Base-by-base conservation (phyloP, 2,329 filamentous ascomycete genomes). In the Ophiostoma angusticollis region DNA sequence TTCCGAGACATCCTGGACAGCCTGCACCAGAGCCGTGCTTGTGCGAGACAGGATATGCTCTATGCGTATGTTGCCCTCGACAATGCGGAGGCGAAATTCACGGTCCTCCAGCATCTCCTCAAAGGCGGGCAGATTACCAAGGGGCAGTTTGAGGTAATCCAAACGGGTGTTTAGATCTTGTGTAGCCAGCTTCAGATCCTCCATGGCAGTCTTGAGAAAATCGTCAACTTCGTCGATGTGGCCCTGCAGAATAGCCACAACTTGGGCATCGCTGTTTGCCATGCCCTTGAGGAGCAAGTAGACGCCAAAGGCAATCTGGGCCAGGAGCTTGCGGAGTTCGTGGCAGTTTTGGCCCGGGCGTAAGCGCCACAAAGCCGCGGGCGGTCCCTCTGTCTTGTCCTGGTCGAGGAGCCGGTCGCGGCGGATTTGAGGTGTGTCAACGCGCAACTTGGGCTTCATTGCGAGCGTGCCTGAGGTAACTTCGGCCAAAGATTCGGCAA, bases 201-300 rank as follows among this genome's bases (percentile, higher is more conserved):
- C 86, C 31, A 84, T 74, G 1, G 84, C 82, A 14, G 82, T 76
- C 57, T 93, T 84, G 24, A 96, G 65, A 52, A 94, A 95, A 51
- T 81, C 79, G 58, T 96, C 91, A 22, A 96, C 75, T 58, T 96
- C 89, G 53, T 94, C 84, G 44, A 96, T 91, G 57, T 96, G 89
- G 12, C 75, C 78, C 54, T 95, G 85, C 40, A 96, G 67, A 38
- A 96, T 96, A 47, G 72, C 78, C 46, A 94, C 79, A 11, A 95
- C 89, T 55, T 93, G 84, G 24, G 77, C 70, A 49, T 93, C 83
- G 49, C 84, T 93, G 58, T 89, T 93, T 38, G 91, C 87, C 56
- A 93, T 74, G 44, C 79, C 78, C 52, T 87, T 79, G 40, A 93
- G 74, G 41, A 96, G 63, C 31, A 96, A 67, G 57, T 95, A 87